Percentiles rank a stretch among this genome's conserved stretches.
These are phyloP conservation scores for Pilatotrama ljubarskyi DNA, from an alignment of 768 basidiomycete species.

Conservation along the genomic window DNA sequence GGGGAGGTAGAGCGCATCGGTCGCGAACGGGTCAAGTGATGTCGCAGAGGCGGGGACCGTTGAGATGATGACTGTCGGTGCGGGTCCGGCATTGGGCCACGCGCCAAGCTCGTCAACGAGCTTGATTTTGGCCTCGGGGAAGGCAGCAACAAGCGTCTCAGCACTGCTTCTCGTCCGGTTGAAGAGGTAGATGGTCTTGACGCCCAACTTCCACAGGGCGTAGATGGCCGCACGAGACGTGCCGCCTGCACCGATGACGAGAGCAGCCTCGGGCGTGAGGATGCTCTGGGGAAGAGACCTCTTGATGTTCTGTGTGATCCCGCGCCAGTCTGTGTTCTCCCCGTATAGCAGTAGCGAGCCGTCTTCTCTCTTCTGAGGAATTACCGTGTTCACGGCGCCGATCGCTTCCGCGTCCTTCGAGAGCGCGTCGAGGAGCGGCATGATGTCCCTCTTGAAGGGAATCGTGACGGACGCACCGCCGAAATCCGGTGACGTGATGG, in stretches of 20 bases:
- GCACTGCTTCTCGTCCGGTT: slow-evolving; percentile 85
- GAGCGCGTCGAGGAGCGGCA: slow-evolving; percentile 76
- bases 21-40: slow-evolving; percentile 36
- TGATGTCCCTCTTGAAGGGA: slow-evolving; percentile 90
- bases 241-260: slow-evolving; percentile 95
- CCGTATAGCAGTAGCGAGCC: slow-evolving; percentile 65
- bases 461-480: slow-evolving; percentile 98
- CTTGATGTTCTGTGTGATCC: slow-evolving; percentile 63
- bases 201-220: slow-evolving; percentile 71
- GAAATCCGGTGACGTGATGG: slow-evolving; percentile 68
- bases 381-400: slow-evolving; percentile 94
- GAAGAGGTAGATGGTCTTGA: slow-evolving; percentile 75
- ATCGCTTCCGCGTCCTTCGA: slow-evolving; percentile 82
- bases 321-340: slow-evolving; percentile 97
- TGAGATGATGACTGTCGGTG: slow-evolving; percentile 79
- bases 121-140: slow-evolving; percentile 64
- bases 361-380: slow-evolving; percentile 47
- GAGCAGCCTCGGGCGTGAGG: slow-evolving; percentile 48
- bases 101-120: slow-evolving; percentile 57
- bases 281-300: slow-evolving; percentile 40
- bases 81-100: slow-evolving; percentile 45
- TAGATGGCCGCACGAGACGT: slow-evolving; percentile 94
- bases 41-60: slow-evolving; percentile 80
- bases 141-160: slow-evolving; percentile 60
- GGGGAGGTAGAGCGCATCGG: slow-evolving; percentile 52